phyloP scores from a whole-genome alignment of 208 protist genomes.

The Acanthamoeba triangularis region DNA sequence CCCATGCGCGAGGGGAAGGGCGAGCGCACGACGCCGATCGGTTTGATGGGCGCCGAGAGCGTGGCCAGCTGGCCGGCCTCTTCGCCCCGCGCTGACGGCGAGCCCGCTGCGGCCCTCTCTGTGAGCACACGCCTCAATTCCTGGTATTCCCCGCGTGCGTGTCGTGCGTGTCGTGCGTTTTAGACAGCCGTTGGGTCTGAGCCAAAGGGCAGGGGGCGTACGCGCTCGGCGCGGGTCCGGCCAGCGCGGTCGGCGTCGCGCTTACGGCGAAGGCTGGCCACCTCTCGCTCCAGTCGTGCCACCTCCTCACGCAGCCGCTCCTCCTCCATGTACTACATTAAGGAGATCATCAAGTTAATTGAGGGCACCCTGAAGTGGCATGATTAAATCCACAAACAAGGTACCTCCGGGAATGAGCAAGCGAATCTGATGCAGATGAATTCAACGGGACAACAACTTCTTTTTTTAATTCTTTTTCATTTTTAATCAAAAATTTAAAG shows the following conservation, averaged over 20 bases:
- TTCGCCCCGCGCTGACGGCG: not conserved
- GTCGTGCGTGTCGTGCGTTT: not conserved
- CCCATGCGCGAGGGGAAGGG: slow-evolving; percentile 27
- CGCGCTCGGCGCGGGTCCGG: not conserved
- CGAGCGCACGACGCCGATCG: slow-evolving; percentile 33
- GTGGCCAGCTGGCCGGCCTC: not conserved
- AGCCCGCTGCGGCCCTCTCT: not conserved
- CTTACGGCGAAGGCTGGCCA: not conserved
- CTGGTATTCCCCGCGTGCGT: not conserved
- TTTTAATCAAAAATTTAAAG: no score
- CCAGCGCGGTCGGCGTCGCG: slow-evolving; percentile 32
- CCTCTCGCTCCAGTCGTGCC: not conserved
- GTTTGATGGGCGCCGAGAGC: not conserved
- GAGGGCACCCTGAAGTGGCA: no score
- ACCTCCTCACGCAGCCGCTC: not conserved
- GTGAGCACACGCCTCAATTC: slow-evolving; percentile 17
- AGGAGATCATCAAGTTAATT: no score
- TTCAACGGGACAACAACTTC: no score
- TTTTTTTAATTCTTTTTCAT: no score
- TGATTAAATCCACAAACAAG: no score
- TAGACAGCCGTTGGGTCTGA: not conserved
- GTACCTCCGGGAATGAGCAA: no score
- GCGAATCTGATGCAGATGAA: no score
- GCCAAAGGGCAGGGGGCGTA: not conserved
- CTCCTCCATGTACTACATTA: slow-evolving; percentile 15